Base-by-base conservation (phyloP, 495 filamentous ascomycete species). In the Penicillium nucicola region DNA sequence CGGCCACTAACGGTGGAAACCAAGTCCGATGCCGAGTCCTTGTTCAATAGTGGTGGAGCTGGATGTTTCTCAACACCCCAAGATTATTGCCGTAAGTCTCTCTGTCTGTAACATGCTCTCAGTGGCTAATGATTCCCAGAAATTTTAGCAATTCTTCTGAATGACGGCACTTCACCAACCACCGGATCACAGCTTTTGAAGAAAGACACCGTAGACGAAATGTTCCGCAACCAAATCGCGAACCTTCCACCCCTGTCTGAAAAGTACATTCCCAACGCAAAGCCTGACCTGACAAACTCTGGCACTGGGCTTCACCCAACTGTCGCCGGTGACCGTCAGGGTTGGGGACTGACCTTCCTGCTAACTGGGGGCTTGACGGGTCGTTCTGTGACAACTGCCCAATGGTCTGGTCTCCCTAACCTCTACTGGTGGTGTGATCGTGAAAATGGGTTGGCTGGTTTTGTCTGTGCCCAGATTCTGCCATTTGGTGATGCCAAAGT, bases 211-310 rank as follows among this genome's bases (percentile, higher is more conserved):
- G 72, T 86, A 1, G 66, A 80, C 5, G 57, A 74, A 37, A 85
- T 86, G 78, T 85, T 79, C 66, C 62, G 56, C 44, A 83, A 86
- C 61, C 81, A 84, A 52, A 78, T 87, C 50, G 74, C 79, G 1
- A 45, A 76, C 2, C 60, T 77, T 34, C 83, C 82, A 0, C 57
- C 79, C 43, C 79, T 77, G 53, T 68, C 67, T 11, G 68, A 75
- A 11, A 57, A 75, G 45, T 49, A 45, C 13, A 68, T 78, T n/a
- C 47, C 70, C 0, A 63, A 71, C 9, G 67, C 78, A n/a, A 83
- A 79, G 53, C 69, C 76, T 5, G 69, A 77, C 28, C 66, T 79
- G n/a, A 73, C 72, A 11, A 77, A 77, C 58, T 43, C 60, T 9
- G 39, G 68, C 5, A 54, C 69, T 4, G 76, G 77, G 13, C 18